These are phyloP conservation scores for Nadsonia commutata DNA, from an alignment of 1,139 yeast genomes.

Conservation along the genomic window DNA sequence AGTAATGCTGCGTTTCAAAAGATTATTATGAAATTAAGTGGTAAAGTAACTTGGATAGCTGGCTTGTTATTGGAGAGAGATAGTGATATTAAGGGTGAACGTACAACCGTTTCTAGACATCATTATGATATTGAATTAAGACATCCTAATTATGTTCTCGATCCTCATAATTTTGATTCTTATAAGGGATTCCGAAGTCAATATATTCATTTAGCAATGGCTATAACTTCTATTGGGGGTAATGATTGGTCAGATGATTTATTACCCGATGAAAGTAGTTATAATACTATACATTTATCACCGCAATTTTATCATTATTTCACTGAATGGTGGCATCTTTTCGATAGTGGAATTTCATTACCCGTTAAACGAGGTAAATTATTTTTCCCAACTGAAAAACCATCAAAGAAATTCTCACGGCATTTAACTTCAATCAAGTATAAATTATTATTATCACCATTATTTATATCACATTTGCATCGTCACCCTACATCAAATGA, in stretches of 20 bases:
- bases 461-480: conserved; percentile 59
- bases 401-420: conserved; percentile 44
- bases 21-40: conserved; percentile 39
- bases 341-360: conserved; percentile 53
- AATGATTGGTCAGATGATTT: conserved; percentile 15
- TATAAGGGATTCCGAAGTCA: conserved; percentile 67
- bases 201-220: conserved; percentile 63
- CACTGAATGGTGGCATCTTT: conserved; percentile 70
- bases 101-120: conserved; percentile 44
- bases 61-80: conserved; percentile 37
- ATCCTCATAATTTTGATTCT: conserved; percentile 46
- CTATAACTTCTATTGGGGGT: conserved; percentile 36
- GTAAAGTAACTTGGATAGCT: conserved; percentile 34
- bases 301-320: conserved; percentile 59
- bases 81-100: conserved; percentile 15
- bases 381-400: conserved; percentile 23
- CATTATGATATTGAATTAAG: conserved; percentile 55
- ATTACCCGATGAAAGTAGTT: conserved; percentile 25
- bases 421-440: conserved; percentile 74
- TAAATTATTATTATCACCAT: conserved; percentile 55
- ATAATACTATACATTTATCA: conserved; percentile 62
- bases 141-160: conserved; percentile 46
- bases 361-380: conserved; percentile 65
- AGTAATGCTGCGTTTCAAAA: conserved; percentile 21
- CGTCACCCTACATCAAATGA: conserved; percentile 35